A percentile compares a stretch with the other conserved stretches of the same genome.
Evolutionary conservation across 257 asterid species (phyloP).

Genomic region (Avicennia marina): DNA sequence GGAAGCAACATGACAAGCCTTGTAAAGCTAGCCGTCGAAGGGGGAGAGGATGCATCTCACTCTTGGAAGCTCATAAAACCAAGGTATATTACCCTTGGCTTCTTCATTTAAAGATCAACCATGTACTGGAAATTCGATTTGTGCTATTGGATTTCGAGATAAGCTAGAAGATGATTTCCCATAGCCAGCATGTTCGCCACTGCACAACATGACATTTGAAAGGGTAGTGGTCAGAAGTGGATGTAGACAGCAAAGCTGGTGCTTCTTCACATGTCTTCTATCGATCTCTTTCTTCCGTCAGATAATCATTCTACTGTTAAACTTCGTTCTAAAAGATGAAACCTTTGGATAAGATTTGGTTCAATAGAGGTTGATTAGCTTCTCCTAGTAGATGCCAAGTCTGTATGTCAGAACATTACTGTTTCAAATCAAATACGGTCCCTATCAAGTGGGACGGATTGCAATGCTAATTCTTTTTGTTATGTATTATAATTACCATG

Average conservation of each 20-base stretch:
- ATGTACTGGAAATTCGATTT: not conserved
- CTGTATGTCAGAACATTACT: too few relatives aligned
- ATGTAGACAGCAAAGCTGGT: too few relatives aligned
- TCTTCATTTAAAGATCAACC: not conserved
- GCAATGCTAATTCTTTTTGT: not conserved
- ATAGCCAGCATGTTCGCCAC: too few relatives aligned
- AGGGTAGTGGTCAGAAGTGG: not conserved
- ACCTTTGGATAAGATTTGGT: not conserved
- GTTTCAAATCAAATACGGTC: too few relatives aligned
- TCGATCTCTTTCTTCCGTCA: too few relatives aligned
- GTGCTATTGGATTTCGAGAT: constrained; percentile 16
- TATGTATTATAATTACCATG: too few relatives aligned
- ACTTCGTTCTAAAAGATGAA: not conserved
- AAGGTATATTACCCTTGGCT: constrained; percentile 25
- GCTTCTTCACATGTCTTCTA: too few relatives aligned
- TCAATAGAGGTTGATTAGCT: not conserved
- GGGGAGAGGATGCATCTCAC: constrained; percentile 63
- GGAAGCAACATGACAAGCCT: constrained; percentile 33
- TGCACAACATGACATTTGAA: too few relatives aligned
- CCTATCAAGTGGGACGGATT: too few relatives aligned
- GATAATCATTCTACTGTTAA: too few relatives aligned
- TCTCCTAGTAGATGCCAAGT: not conserved
- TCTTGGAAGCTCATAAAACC: constrained; percentile 46
- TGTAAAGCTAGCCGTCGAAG: constrained; percentile 58
- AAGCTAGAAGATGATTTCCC: not conserved